Conservation (phyloP, 257 asterid genomes). For the Handroanthus guayacan region DNA sequence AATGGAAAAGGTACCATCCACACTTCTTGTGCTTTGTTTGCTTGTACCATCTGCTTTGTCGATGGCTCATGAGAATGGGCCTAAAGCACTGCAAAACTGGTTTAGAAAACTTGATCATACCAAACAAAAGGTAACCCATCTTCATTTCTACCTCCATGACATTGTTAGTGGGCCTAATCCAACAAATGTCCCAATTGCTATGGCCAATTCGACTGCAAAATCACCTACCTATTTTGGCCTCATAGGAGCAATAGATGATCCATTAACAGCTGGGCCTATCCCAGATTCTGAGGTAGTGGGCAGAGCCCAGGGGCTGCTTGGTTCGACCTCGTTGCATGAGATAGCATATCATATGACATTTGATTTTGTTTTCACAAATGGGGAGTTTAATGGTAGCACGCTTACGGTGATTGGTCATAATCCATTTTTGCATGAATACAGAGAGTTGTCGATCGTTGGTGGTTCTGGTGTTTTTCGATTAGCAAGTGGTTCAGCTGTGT, state of each 20-base stretch:
- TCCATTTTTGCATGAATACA: slow-evolving; percentile 36
- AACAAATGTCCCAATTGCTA: slow-evolving; percentile 40
- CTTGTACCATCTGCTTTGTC: background rate
- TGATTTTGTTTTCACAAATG: slow-evolving; percentile 41
- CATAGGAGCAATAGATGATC: slow-evolving; percentile 45
- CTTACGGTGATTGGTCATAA: slow-evolving; percentile 46
- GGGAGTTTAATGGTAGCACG: slow-evolving; percentile 52
- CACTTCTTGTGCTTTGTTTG: slow-evolving; percentile 14
- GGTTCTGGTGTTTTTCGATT: slow-evolving; percentile 57
- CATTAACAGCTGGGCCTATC: slow-evolving; percentile 43
- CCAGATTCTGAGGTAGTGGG: slow-evolving; percentile 46
- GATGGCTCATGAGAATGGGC: background rate
- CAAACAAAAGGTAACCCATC: slow-evolving; percentile 44
- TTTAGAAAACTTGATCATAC: slow-evolving; percentile 25
- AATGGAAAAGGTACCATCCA: slow-evolving; percentile 26
- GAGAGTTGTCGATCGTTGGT: slow-evolving; percentile 55
- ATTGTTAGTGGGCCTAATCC: slow-evolving; percentile 40
- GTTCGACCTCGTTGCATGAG: slow-evolving; percentile 41
- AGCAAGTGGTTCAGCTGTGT: slow-evolving; percentile 46
- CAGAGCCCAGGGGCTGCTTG: slow-evolving; percentile 53
- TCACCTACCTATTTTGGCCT: slow-evolving; percentile 46
- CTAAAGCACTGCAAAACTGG: slow-evolving; percentile 39
- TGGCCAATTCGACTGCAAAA: slow-evolving; percentile 37
- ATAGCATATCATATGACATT: slow-evolving; percentile 40
- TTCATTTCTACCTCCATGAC: slow-evolving; percentile 58